Evolutionary conservation across 768 basidiomycete genomes (phyloP).

Genomic region (Boletus tomentosulus): DNA sequence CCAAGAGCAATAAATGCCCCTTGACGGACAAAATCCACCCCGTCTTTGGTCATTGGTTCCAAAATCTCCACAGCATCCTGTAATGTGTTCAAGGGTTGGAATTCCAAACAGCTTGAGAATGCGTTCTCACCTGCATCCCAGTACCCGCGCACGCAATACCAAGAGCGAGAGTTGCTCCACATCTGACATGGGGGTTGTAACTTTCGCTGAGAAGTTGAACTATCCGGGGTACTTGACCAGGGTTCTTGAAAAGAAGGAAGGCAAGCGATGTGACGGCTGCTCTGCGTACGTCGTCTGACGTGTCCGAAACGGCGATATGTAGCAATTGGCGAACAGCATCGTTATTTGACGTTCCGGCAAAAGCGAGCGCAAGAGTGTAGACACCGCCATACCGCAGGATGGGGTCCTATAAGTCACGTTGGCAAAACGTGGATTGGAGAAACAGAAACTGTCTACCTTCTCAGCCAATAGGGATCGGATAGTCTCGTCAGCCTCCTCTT

Average conservation of each 20-base stretch:
- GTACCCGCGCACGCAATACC: slow-evolving; percentile 98
- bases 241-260: slow-evolving; percentile 96
- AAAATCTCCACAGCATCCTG: slow-evolving; percentile 95
- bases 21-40: slow-evolving; percentile 97
- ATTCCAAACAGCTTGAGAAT: not conserved
- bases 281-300: slow-evolving; percentile 93
- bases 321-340: slow-evolving; percentile 86
- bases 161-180: slow-evolving; percentile 92
- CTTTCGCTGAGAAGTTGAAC: slow-evolving; percentile 97
- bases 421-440: not conserved
- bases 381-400: slow-evolving; percentile 97
- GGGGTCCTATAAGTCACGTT: slow-evolving; percentile 62
- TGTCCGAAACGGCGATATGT: slow-evolving; percentile 97
- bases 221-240: slow-evolving; percentile 91
- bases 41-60: slow-evolving; percentile 97
- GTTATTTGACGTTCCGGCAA: slow-evolving; percentile 95
- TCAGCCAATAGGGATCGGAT: slow-evolving; percentile 76
- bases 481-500: slow-evolving; percentile 88
- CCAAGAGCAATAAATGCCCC: slow-evolving; percentile 94
- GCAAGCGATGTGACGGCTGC: slow-evolving; percentile 96
- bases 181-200: slow-evolving; percentile 98
- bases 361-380: slow-evolving; percentile 93
- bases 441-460: slow-evolving; percentile 53
- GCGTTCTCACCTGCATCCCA: slow-evolving; percentile 69
- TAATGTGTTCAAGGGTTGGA: not conserved